phyloP scores from a whole-genome alignment of 208 protist genomes.

The Phytomonas sp. region DNA sequence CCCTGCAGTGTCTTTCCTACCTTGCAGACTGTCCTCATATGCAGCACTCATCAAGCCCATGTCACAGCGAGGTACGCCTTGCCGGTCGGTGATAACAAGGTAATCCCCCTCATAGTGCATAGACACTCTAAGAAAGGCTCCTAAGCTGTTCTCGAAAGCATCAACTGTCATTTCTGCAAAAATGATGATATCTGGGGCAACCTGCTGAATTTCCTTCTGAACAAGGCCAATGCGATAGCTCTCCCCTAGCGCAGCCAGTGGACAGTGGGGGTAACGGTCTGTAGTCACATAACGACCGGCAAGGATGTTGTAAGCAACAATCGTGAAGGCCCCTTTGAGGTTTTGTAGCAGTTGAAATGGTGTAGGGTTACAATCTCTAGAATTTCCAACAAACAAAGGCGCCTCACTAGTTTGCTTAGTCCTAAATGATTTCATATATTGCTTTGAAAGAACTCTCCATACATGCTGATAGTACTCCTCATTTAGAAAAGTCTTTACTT shows the following conservation, averaged over 20 bases:
- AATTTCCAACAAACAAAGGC: background rate
- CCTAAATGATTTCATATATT: background rate
- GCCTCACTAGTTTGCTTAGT: background rate
- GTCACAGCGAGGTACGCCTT: constrained; percentile 34
- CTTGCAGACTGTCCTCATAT: background rate
- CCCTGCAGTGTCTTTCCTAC: background rate
- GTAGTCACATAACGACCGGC: constrained; percentile 61
- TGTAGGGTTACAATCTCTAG: background rate
- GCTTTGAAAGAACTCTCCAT: background rate
- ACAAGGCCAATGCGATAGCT: constrained; percentile 63
- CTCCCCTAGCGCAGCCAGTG: constrained; percentile 50
- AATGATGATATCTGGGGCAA: constrained; percentile 52
- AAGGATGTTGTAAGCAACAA: constrained; percentile 80
- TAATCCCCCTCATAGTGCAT: constrained; percentile 53
- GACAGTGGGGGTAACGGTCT: constrained; percentile 65
- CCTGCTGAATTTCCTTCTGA: constrained; percentile 41
- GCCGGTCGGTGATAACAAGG: constrained; percentile 58
- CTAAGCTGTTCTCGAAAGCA: constrained; percentile 33
- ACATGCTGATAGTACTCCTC: background rate
- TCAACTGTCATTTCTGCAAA: constrained; percentile 74
- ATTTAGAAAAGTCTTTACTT: constrained; percentile 8
- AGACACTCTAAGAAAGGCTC: constrained; percentile 32
- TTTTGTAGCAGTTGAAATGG: constrained; percentile 1
- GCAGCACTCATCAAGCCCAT: background rate
- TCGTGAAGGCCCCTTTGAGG: constrained; percentile 23